phyloP scores from a whole-genome alignment of 2,329 filamentous ascomycete species.

The Tolypocladium tropicale region DNA sequence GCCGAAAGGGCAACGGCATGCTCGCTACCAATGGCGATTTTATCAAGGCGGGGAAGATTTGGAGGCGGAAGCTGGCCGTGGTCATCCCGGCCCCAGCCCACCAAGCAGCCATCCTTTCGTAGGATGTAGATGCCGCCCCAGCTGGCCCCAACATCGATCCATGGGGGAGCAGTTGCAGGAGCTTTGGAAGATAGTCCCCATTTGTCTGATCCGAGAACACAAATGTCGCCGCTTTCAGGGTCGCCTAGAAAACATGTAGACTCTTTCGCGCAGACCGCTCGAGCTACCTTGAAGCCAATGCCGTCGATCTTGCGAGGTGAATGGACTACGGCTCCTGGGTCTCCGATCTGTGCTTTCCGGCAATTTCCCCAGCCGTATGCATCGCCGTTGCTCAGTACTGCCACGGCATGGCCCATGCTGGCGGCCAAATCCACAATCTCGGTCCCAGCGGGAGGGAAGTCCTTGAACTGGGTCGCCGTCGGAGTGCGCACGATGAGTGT shows the following conservation, averaged over 20 bases:
- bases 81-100: constrained; percentile 76
- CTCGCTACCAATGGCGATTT: constrained; percentile 79
- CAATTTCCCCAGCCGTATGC: constrained; percentile 85
- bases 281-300: constrained; percentile 49
- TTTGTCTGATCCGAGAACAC: constrained; percentile 66
- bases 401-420: constrained; percentile 69
- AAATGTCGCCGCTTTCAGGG: constrained; percentile 45
- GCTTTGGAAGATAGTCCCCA: constrained; percentile 52
- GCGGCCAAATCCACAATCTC: constrained; percentile 57
- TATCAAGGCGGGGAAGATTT: constrained; percentile 44
- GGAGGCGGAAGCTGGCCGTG: constrained; percentile 68
- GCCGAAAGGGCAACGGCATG: constrained; percentile 67
- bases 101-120: constrained; percentile 45
- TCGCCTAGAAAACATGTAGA: constrained; percentile 66
- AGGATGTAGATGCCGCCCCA: constrained; percentile 78
- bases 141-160: constrained; percentile 62
- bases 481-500: constrained; percentile 37
- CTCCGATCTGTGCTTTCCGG: constrained; percentile 74
- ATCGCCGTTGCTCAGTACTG: constrained; percentile 62
- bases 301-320: constrained; percentile 50
- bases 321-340: constrained; percentile 41
- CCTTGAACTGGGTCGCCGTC: constrained; percentile 36
- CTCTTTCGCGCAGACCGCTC: constrained; percentile 71
- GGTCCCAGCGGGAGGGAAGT: constrained; percentile 53
- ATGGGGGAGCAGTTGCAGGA: constrained; percentile 42